Base-by-base conservation (phyloP, 1,284 basidiomycete genomes). In the Pisolithus thermaeus region DNA sequence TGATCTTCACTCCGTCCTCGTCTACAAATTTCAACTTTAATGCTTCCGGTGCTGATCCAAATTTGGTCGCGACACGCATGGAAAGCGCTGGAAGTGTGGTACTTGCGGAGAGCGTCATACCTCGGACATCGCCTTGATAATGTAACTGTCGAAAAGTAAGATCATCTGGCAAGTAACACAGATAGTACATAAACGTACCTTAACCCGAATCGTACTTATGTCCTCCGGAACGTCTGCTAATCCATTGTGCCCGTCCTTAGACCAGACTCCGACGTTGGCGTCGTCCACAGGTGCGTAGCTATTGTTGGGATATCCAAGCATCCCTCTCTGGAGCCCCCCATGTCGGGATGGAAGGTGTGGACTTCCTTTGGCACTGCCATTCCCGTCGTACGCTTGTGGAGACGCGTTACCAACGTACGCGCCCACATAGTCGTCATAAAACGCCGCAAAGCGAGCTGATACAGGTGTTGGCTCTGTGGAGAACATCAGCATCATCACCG, bases 1-100 rank as follows among this genome's bases (percentile, higher is more conserved):
- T 80, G 30, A 95, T 81, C 70, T 82, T 83, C 14, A 80, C 83
- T 18, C 88, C 90, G 57, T 95, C 92, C 67, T 92, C 90, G 66
- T 95, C 92, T 59, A 79, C 83, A 74, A 93, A 95, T 66, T 86
- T 88, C 67, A 90, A 67, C 25, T 68, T 70, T 23, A 90, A 71
- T 22, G 73, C 75, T 45, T 72, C 73, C 50, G 76, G 58, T 36
- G 69, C 64, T 55, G 70, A 80, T 53, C 74, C 77, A 59, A 94
- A 93, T 70, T 94, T 94, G 64, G 70, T 60, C 3, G 81, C 78
- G 16, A 95, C 74, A 58, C 82, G 82, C 38, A 80, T 76, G 65
- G 85, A 70, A 64, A 95, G 92, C 56, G 88, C 85, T 22, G 77
- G 73, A 66, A 84, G 90, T 1, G 79, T 63, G 35, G 77, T 77